Evolutionary conservation across 148 eudicot species (phyloP).

Genomic region (Rhododendron ovatum): DNA sequence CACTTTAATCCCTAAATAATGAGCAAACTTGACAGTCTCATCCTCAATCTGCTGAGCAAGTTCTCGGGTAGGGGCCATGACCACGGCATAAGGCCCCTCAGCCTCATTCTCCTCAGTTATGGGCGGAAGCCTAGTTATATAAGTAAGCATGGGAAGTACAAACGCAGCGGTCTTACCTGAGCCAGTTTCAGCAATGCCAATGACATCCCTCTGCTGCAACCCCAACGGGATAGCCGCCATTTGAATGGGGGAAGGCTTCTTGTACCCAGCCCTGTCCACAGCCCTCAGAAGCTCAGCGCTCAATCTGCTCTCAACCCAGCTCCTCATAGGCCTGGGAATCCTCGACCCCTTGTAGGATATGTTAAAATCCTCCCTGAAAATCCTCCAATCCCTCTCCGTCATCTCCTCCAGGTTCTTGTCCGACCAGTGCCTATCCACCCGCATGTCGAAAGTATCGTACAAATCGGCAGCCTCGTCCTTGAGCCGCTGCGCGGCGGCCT

Average conservation of each 20-base stretch:
- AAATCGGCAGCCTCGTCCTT: conserved; percentile 56
- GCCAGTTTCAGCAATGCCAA: conserved; percentile 46
- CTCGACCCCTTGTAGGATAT: conserved; percentile 79
- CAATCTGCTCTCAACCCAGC: conserved; percentile 74
- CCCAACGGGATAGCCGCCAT: conserved; percentile 48
- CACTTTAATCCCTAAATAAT: conserved; percentile 64
- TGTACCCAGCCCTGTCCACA: conserved; percentile 45
- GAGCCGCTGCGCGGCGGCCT: conserved; percentile 46
- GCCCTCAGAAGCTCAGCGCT: conserved; percentile 61
- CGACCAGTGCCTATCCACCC: conserved; percentile 46
- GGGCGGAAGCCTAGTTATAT: conserved; percentile 46
- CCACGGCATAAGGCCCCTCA: conserved; percentile 90
- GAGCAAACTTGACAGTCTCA: conserved; percentile 76
- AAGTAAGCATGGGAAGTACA: conserved; percentile 47
- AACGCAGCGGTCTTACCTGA: conserved; percentile 56
- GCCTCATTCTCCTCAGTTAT: conserved; percentile 49
- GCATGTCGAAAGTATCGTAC: conserved; percentile 56
- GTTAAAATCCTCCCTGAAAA: conserved; percentile 73
- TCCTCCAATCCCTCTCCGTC: conserved; percentile 88
- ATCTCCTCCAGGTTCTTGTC: conserved; percentile 41
- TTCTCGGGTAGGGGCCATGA: conserved; percentile 89
- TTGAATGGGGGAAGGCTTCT: conserved; percentile 38
- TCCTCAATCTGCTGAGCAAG: conserved; percentile 87
- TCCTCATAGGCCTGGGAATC: conserved; percentile 78
- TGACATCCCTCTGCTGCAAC: conserved; percentile 42